Base-by-base conservation (phyloP, 352 stramenopile species). In the Phytophthora sp. region DNA sequence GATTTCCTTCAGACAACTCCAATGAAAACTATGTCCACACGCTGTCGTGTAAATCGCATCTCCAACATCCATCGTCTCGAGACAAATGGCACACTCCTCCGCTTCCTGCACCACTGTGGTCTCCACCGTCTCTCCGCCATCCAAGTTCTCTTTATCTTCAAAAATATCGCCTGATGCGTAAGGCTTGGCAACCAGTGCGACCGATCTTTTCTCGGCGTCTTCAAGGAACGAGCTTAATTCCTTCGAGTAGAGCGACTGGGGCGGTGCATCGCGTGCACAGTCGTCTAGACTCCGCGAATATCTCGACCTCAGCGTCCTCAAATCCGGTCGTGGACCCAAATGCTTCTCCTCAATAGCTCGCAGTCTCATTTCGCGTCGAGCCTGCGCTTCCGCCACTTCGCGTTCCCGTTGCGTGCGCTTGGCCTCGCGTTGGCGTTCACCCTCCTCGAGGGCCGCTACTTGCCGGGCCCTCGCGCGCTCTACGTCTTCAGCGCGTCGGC, bases 11-110 rank as follows among this genome's bases (percentile, higher is more conserved):
- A 95, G 66, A 56, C 87, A 95, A 24, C 77, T 80, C 85, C 84
- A 95, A 57, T 95, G 87, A 74, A 95, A 95, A 58, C 81, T 92
- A 63, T 95, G 87, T 42, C 85, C 85, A 57, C 87, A 95, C 16
- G 81, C 80, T 7, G 87, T 95, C 35, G 87, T 95, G 56, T 88
- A 93, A 59, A 95, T 93, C 12, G 87, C 87, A 30, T 93, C 61
- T 36, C 87, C 87, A 9, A 88, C 79, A 39, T 91, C 82, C 82
- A 95, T 92, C 1, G 77, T 80, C 4, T 95, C 87, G 4, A 95
- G 66, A 42, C 87, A 95, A 56, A 95, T 91, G n/a, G 87, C 87
- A 41, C 87, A 95, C 57, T 95, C 87, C 15, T 94, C 87, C 0
- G 78, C 81, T 59, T 92, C 84, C 45, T 82, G 75, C 3, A 86